A percentile compares a stretch with the other conserved stretches of the same genome.
Evolutionary conservation across 2,329 filamentous ascomycete species (phyloP).

Genomic region (Arthrobotrys pseudoclavata): DNA sequence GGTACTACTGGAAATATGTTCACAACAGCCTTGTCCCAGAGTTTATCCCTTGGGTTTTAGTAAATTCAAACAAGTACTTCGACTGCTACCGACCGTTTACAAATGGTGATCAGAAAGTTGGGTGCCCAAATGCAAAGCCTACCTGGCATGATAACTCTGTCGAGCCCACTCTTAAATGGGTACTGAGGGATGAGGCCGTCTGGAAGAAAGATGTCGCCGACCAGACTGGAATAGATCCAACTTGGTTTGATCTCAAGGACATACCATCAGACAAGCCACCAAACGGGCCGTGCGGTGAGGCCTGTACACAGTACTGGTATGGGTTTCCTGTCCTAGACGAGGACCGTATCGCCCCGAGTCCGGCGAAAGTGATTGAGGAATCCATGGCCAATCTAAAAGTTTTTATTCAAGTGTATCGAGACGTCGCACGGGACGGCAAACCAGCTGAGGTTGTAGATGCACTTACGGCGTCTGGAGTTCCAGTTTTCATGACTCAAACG

Average conservation of each 20-base stretch:
- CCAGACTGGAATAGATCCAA: constrained; percentile 5
- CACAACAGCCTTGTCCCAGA: constrained; percentile 1
- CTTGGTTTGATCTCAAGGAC: constrained; percentile 13
- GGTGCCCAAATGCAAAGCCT: not conserved
- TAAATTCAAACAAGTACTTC: constrained; percentile 14
- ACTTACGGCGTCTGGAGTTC: constrained; percentile 15
- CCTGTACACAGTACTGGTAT: not conserved
- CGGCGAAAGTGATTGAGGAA: not conserved
- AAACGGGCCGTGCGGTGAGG: not conserved
- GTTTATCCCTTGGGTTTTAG: constrained; percentile 11
- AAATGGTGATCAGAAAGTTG: not conserved
- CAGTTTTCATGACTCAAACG: constrained; percentile 26
- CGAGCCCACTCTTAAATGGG: constrained; percentile 12
- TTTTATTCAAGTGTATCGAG: not conserved
- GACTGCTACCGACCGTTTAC: constrained; percentile 1
- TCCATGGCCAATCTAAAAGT: constrained; percentile 19
- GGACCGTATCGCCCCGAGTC: constrained; percentile 2
- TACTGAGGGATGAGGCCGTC: not conserved
- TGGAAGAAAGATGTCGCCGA: constrained; percentile 23
- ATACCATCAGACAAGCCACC: constrained; percentile 3
- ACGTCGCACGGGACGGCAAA: constrained; percentile 11
- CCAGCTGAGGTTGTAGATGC: constrained; percentile 10
- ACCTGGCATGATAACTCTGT: not conserved
- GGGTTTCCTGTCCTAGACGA: constrained; percentile 9
- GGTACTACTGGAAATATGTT: constrained; percentile 10